Base-by-base conservation (phyloP, 805 yeast genomes). In the Suhomyces tanzawaensis region DNA sequence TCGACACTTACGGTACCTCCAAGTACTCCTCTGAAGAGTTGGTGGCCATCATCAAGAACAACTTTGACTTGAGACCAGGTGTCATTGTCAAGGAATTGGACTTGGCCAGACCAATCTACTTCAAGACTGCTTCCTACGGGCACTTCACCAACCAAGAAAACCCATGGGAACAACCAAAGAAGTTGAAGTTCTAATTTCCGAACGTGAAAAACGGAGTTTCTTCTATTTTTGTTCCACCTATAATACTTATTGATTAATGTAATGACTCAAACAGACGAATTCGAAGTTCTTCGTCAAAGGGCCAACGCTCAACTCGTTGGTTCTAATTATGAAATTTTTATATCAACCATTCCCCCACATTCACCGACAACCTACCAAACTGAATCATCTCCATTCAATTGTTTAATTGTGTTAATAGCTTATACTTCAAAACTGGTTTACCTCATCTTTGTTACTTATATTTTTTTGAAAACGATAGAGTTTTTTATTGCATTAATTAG, bases 1-100 rank as follows among this genome's bases (percentile, higher is more conserved):
- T 93, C 58, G 98, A 93, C 74, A 84, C 97, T 49, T 93, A 93
- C 73, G 99, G 99, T 65, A 93, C 99, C 53, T 90, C 97, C 56
- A 80, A 86, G 70, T 77, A 83, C 77, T 65, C 91, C 41, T 85
- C 93, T 51, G 86, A 79, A 40, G 91, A 93, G 77, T 82, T 93
- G 63, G 97, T 91, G 49, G 85, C 74, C 49, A 88, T 93, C 66
- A 85, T 93, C 73, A 77, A 80, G 68, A 81, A 85, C 73, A 93
- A 93, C 85, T 93, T 93, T 62, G 98, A 93, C 73, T 79, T 93
- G 67, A 91, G 99, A 81, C 99, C 99, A 49, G 99, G 99, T 87
- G 93, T 85, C 57, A 81, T 93, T 70, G 99, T 93, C 65, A 87
- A 75, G 71, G 96, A 90, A 70, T 82, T 93, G 63, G 93, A 93